phyloP scores from a whole-genome alignment of 257 asterid species.

The Rehmannia glutinosa region DNA sequence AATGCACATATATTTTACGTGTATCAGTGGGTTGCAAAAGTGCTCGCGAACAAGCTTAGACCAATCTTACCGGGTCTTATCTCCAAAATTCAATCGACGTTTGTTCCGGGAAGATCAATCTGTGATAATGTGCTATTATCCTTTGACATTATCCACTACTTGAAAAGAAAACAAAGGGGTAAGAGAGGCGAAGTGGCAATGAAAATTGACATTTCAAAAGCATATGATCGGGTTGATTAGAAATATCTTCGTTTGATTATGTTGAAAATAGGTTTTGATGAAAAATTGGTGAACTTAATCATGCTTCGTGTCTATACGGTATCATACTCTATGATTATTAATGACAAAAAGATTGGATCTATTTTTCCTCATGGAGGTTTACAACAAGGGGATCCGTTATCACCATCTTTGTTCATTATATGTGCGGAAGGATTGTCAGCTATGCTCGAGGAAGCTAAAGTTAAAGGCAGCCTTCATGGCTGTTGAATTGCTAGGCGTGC shows the following conservation, averaged over 20 bases:
- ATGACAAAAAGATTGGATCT: neutral
- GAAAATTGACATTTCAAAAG: no score
- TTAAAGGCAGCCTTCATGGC: neutral
- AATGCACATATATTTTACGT: no score
- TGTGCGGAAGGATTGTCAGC: neutral
- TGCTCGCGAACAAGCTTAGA: no score
- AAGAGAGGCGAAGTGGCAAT: neutral
- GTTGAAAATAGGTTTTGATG: neutral
- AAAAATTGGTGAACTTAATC: neutral
- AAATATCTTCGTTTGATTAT: no score
- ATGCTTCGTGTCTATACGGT: neutral
- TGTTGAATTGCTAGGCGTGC: neutral
- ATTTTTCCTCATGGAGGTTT: neutral
- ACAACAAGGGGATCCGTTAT: no score
- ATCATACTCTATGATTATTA: no score
- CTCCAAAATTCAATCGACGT: neutral
- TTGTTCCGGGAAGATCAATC: neutral
- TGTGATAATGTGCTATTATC: neutral
- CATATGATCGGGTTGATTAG: neutral
- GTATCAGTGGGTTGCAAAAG: no score
- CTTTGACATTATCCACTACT: neutral
- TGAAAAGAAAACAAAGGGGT: neutral
- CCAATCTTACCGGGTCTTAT: neutral
- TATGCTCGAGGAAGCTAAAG: neutral
- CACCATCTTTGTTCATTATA: neutral